Evolutionary conservation across 805 yeast genomes (phyloP).

Genomic region (Metschnikowia gelsemii): DNA sequence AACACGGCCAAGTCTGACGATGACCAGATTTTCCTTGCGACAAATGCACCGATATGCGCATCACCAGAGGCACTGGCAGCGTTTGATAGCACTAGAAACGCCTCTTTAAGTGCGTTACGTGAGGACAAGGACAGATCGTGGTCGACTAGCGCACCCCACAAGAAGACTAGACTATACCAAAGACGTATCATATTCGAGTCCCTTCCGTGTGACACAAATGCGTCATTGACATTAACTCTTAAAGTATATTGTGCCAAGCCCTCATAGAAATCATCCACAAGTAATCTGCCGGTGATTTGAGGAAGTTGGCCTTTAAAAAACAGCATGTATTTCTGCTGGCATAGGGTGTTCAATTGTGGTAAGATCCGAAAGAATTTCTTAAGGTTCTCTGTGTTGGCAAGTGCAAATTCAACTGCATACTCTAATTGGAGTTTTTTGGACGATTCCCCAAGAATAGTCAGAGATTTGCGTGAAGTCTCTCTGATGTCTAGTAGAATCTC

Average conservation of each 20-base stretch:
- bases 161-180: constrained; percentile 14
- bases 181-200: constrained; percentile 6
- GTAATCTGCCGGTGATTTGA: background rate
- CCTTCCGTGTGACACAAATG: background rate
- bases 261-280: constrained; percentile 13
- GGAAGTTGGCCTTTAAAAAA: constrained; percentile 11
- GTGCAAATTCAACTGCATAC: constrained; percentile 23
- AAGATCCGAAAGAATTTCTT: constrained; percentile 27
- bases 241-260: constrained; percentile 19
- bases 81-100: constrained; percentile 1
- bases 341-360: constrained; percentile 9
- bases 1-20: constrained; percentile 6
- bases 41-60: constrained; percentile 5
- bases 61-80: constrained; percentile 3
- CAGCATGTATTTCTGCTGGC: constrained; percentile 19
- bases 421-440: constrained; percentile 12
- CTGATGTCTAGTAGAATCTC: constrained; percentile 24
- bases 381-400: constrained; percentile 20
- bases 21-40: constrained; percentile 9
- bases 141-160: constrained; percentile 19
- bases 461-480: background rate
- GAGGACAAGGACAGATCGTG: constrained; percentile 1
- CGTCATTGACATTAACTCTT: background rate
- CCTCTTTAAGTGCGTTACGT: constrained; percentile 5
- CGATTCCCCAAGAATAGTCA: background rate